Percentiles rank a stretch among this genome's conserved stretches.
Evolutionary conservation across 306 rosid genomes (phyloP).

Genomic region (Vigna trinervia): DNA sequence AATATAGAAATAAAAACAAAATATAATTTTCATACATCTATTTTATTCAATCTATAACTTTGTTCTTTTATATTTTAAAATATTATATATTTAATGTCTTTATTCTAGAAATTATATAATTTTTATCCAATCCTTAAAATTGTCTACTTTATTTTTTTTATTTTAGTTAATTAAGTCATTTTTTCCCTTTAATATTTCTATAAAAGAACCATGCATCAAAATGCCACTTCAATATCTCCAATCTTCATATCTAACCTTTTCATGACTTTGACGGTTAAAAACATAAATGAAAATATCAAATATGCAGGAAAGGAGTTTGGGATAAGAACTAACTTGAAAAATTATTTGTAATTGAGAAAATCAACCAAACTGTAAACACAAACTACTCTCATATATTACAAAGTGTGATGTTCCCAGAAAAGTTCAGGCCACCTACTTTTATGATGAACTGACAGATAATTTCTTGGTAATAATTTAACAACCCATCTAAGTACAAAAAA

Average conservation of each 20-base stretch:
- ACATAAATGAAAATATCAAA: background rate
- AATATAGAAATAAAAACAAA: no score
- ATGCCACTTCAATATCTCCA: background rate
- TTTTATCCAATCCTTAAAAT: no score
- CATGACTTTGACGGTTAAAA: background rate
- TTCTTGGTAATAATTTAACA: conserved; percentile 5
- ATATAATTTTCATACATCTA: no score
- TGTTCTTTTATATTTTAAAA: no score
- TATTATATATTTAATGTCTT: no score
- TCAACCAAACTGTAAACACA: background rate
- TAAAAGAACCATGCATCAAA: background rate
- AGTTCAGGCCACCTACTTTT: background rate
- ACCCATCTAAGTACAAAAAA: background rate
- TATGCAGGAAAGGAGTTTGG: background rate
- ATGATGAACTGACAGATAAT: background rate
- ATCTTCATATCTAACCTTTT: background rate
- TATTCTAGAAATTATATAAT: no score
- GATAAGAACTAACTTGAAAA: conserved; percentile 9
- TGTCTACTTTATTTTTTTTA: no score
- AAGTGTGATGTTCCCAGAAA: background rate
- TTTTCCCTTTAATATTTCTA: background rate
- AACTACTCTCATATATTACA: background rate
- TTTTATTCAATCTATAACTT: no score
- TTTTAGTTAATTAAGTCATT: no score
- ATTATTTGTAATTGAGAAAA: background rate